These are phyloP conservation scores for Zostera marina DNA, from an alignment of 116 monocot genomes.

Conservation along the genomic window DNA sequence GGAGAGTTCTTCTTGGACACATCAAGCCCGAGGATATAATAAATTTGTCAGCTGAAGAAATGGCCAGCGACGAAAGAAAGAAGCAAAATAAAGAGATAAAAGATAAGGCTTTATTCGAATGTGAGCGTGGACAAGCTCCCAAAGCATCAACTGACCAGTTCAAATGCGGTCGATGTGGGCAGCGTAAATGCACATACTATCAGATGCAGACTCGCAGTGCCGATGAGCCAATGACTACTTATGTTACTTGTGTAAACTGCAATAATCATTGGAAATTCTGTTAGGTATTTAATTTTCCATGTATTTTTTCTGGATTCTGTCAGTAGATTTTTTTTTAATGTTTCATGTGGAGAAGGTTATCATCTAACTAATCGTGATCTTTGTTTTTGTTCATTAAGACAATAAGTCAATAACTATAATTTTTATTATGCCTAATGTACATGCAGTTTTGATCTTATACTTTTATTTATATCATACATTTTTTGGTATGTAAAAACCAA, in stretches of 20 bases:
- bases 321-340: too few species aligned
- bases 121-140: constrained; percentile 39
- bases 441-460: too few species aligned
- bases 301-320: too few species aligned
- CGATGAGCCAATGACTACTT: constrained; percentile 90
- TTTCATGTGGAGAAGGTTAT: too few species aligned
- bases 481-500: too few species aligned
- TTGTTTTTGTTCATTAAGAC: too few species aligned
- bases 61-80: constrained; percentile 77
- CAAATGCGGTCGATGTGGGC: constrained; percentile 75
- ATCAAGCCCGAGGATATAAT: constrained; percentile 38
- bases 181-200: constrained; percentile 79
- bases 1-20: constrained; percentile 59
- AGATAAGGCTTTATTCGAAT: constrained; percentile 71
- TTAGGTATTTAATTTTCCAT: constrained; percentile 2
- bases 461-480: too few species aligned
- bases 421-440: too few species aligned
- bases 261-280: constrained; percentile 77
- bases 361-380: too few species aligned
- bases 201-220: constrained; percentile 78
- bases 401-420: too few species aligned
- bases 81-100: constrained; percentile 55
- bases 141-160: constrained; percentile 93
- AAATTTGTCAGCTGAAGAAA: constrained; percentile 51
- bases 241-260: constrained; percentile 70